These are phyloP conservation scores for Stemphylium lycopersici DNA, from an alignment of 2,329 filamentous ascomycete genomes.

Conservation along the genomic window DNA sequence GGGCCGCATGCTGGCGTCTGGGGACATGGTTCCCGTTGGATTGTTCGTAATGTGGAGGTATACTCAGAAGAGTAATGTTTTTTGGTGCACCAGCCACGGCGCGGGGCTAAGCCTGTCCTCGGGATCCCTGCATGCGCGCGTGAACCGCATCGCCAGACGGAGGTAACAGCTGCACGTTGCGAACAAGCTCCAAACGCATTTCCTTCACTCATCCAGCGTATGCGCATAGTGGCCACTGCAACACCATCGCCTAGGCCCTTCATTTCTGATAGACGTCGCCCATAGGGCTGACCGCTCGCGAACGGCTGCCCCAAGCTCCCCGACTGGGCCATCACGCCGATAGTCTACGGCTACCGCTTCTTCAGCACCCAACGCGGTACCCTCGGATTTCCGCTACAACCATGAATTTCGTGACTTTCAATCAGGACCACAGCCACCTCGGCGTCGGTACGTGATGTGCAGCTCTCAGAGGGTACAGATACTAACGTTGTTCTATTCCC, in stretches of 20 bases:
- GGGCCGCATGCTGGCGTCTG: constrained; percentile 15
- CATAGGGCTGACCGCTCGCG: constrained; percentile 14
- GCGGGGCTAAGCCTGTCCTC: constrained; percentile 26
- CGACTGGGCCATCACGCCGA: constrained; percentile 7
- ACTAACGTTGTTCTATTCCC: constrained; percentile 16
- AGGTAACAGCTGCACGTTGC: constrained; percentile 12
- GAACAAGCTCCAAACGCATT: constrained; percentile 2
- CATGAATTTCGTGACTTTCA: constrained; percentile 99
- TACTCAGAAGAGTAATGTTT: constrained; percentile 19
- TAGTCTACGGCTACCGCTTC: constrained; percentile 12
- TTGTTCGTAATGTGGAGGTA: constrained; percentile 1
- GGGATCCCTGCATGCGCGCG: constrained; percentile 26
- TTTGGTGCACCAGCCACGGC: constrained; percentile 28
- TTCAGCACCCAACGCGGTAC: constrained; percentile 6
- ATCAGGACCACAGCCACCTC: constrained; percentile 97
- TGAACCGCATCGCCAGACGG: constrained; percentile 15
- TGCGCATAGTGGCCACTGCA: constrained; percentile 19
- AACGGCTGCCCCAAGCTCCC: constrained; percentile 33
- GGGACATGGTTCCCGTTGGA: constrained; percentile 15
- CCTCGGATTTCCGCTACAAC: constrained; percentile 41
- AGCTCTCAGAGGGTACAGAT: not conserved
- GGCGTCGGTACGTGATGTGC: constrained; percentile 75
- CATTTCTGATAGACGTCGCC: constrained; percentile 13
- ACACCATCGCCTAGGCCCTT: constrained; percentile 1
- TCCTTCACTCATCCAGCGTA: not conserved